A percentile compares a stretch with the other conserved stretches of the same genome.
Evolutionary conservation across 2,329 filamentous ascomycete species (phyloP).

Genomic region (Metarhizium anisopliae): DNA sequence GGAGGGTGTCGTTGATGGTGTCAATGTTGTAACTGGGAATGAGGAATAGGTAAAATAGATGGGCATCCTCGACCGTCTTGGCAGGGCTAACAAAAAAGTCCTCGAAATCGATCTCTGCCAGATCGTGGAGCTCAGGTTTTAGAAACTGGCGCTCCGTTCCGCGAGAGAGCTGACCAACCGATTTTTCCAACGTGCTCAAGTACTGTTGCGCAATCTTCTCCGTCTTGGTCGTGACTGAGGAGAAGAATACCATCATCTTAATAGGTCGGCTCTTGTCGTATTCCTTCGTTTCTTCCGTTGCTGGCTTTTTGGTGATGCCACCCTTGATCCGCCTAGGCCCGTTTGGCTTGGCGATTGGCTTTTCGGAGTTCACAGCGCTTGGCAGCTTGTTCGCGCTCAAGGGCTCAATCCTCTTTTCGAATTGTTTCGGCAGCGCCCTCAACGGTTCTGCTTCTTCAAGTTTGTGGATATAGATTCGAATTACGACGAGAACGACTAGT

Average conservation of each 20-base stretch:
- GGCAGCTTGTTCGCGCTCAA: not conserved
- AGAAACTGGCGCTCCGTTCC: conserved; percentile 31
- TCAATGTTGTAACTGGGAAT: conserved; percentile 94
- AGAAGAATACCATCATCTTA: conserved; percentile 78
- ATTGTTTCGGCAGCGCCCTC: conserved; percentile 27
- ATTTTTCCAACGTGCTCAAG: conserved; percentile 40
- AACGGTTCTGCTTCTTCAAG: conserved; percentile 25
- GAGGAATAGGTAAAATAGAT: conserved; percentile 75
- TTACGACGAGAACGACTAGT: conserved; percentile 26
- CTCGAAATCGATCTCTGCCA: conserved; percentile 84
- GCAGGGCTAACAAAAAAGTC: conserved; percentile 81
- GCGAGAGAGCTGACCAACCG: conserved; percentile 40
- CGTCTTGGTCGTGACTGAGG: conserved; percentile 77
- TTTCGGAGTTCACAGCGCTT: conserved; percentile 4
- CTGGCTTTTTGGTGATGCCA: conserved; percentile 24
- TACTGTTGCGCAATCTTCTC: conserved; percentile 63
- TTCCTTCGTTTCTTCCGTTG: conserved; percentile 14
- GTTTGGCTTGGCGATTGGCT: conserved; percentile 21
- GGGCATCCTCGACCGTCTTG: conserved; percentile 43
- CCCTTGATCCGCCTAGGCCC: conserved; percentile 43
- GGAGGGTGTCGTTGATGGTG: conserved; percentile 77
- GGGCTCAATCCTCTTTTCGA: conserved; percentile 13
- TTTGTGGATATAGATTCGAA: conserved; percentile 34
- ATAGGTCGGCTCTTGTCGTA: conserved; percentile 36
- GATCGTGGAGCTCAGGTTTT: conserved; percentile 60